A percentile compares a stretch with the other conserved stretches of the same genome.
Conservation (phyloP, 164 flowering plant species). For the Umbellularia californica region DNA sequence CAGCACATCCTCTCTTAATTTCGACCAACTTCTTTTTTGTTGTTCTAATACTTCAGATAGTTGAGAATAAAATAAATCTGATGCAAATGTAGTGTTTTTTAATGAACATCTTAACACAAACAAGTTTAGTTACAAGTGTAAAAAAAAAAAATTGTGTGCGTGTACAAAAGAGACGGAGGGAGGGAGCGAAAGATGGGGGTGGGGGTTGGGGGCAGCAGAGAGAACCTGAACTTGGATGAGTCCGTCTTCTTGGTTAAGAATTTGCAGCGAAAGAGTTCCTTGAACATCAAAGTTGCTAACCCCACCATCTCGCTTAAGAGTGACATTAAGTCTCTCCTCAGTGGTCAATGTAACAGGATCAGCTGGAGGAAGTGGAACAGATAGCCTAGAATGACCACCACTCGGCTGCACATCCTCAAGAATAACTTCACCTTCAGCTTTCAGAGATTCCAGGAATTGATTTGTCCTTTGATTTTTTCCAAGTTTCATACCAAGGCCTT, state of each 20-base stretch:
- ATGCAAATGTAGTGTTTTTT: too few species aligned
- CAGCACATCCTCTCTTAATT: too few species aligned
- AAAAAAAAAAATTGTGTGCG: background rate
- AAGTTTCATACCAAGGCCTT: slow-evolving; percentile 95
- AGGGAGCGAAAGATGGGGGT: background rate
- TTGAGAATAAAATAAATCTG: too few species aligned
- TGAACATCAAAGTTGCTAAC: slow-evolving; percentile 92
- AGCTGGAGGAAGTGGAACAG: slow-evolving; percentile 55
- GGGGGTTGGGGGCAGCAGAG: background rate
- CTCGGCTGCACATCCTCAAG: slow-evolving; percentile 79
- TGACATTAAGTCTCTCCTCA: slow-evolving; percentile 87
- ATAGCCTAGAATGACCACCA: slow-evolving; percentile 45
- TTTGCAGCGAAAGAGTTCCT: slow-evolving; percentile 92
- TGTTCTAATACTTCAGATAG: too few species aligned
- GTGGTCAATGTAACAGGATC: slow-evolving; percentile 81
- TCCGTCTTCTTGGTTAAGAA: slow-evolving; percentile 85
- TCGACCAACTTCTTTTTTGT: too few species aligned
- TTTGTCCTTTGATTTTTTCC: slow-evolving; percentile 81
- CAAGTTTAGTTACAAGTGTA: too few species aligned
- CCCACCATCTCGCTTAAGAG: slow-evolving; percentile 90
- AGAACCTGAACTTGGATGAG: slow-evolving; percentile 94
- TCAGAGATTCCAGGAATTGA: slow-evolving; percentile 88
- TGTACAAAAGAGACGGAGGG: background rate
- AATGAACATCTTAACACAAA: too few species aligned
- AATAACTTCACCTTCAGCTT: slow-evolving; percentile 98